Conservation (phyloP, 176 grass and related monocot genomes). For the Dactylis glomerata region DNA sequence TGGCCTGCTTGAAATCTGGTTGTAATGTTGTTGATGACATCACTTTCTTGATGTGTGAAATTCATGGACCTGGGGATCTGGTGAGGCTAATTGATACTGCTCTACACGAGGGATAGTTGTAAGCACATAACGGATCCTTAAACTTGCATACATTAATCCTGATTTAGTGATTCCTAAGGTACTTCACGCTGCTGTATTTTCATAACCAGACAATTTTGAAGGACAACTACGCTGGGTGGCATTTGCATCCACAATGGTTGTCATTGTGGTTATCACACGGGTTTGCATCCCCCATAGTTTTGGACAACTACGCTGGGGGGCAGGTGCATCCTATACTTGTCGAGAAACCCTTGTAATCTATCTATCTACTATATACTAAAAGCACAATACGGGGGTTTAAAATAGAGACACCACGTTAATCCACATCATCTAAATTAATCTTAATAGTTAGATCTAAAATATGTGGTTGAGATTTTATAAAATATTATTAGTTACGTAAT, state of each 20-base stretch:
- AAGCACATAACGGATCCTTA: background rate
- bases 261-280: background rate
- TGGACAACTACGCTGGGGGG: too few relatives aligned
- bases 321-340: too few relatives aligned
- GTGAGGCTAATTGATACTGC: slow-evolving; percentile 48
- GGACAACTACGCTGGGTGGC: background rate
- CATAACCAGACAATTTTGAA: background rate
- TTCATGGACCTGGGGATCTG: slow-evolving; percentile 62
- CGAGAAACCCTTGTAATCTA: too few relatives aligned
- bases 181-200: slow-evolving; percentile 10
- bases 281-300: too few relatives aligned
- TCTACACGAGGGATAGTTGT: slow-evolving; percentile 14
- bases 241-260: background rate
- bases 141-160: slow-evolving; percentile 18
- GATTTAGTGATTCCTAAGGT: slow-evolving; percentile 12
- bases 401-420: too few relatives aligned
- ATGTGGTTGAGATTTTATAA: too few relatives aligned
- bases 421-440: too few relatives aligned
- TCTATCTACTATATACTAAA: too few relatives aligned
- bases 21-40: slow-evolving; percentile 44
- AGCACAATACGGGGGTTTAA: too few relatives aligned
- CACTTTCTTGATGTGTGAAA: slow-evolving; percentile 23
- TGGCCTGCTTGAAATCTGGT: slow-evolving; percentile 37
- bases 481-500: too few relatives aligned
- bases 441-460: too few relatives aligned